Base-by-base conservation (phyloP, 208 protist genomes). In the Trypanosoma platydactyli region DNA sequence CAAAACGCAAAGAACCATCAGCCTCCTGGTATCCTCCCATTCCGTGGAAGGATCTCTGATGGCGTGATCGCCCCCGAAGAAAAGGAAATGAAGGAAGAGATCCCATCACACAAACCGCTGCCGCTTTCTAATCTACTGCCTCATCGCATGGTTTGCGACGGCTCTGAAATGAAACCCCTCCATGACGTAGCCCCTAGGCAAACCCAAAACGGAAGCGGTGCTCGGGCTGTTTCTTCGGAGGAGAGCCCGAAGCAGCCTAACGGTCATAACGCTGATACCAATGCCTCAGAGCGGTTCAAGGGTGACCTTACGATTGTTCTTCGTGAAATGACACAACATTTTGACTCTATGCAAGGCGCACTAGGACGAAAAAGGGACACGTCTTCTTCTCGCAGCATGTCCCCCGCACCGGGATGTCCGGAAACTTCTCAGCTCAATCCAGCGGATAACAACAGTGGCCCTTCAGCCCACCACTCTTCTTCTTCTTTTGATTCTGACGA, bases 271-370 rank as follows among this genome's bases (percentile, higher is more conserved):
- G 3, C 22, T 13, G 16, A 49, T 25, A 30, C 15, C 1, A 46
- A 54, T 44, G 67, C 16, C 2, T 12, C 12, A 42, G 33, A 22
- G 15, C 22, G 30, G 55, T 41, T 46, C 5, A 54, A 24, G 44
- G 53, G 44, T 27, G 68, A 73, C 48, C 53, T 86, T 62, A 63
- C 59, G 5, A 25, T 53, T 27, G 73, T 86, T 52, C 41, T 86
- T 56, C 48, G 57, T 20, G 73, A 82, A 59, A 76, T 86, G 73
- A 64, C 77, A 22, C 53, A 58, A 25, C 76, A 78, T 64, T 69
- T 69, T 60, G 58, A 76, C 25, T 49, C 38, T 55, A 35, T 66
- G 12, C 25, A 51, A 25, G 30, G 38, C 22, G 33, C 29, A 42
- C 25, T 16, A 7, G 22, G 2, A n/a, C n/a, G 42, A 42, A 27